These are phyloP conservation scores for Hypoxylon rubiginosum DNA, from an alignment of 2,329 filamentous ascomycete species.

Conservation along the genomic window DNA sequence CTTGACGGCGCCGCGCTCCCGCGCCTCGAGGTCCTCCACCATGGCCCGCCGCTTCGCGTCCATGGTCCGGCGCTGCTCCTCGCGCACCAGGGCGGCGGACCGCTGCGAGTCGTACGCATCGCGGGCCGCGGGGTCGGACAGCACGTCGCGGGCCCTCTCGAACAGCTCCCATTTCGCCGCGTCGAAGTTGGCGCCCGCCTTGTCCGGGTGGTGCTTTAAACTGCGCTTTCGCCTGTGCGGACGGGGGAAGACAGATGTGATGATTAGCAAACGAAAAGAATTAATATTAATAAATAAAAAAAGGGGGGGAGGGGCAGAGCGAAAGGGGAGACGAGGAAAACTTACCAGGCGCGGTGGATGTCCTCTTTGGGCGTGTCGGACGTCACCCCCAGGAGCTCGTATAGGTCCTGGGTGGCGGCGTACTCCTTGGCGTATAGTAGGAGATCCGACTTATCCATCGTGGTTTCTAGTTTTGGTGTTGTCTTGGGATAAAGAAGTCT, in stretches of 20 bases:
- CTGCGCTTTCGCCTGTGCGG: constrained; percentile 70
- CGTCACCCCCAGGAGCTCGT: constrained; percentile 78
- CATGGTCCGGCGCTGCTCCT: constrained; percentile 79
- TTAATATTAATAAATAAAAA: too few relatives aligned
- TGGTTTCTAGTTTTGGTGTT: constrained; percentile 1
- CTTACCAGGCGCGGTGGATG: constrained; percentile 80
- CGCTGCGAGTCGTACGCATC: constrained; percentile 80
- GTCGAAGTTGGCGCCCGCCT: constrained; percentile 81
- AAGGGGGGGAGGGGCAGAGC: not conserved
- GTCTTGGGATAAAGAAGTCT: not conserved
- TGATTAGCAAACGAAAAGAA: constrained; percentile 5
- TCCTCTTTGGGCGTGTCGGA: constrained; percentile 76
- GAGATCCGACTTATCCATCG: constrained; percentile 60
- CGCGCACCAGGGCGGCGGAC: constrained; percentile 77
- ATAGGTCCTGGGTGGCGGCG: constrained; percentile 79
- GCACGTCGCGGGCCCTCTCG: constrained; percentile 87
- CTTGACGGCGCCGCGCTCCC: constrained; percentile 75
- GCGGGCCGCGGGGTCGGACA: constrained; percentile 78
- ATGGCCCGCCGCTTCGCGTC: constrained; percentile 79
- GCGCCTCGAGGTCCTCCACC: constrained; percentile 86
- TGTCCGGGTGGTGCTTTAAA: constrained; percentile 95
- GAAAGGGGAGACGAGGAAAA: not conserved
- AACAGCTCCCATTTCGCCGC: constrained; percentile 87
- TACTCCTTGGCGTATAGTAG: constrained; percentile 69
- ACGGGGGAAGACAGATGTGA: not conserved